Evolutionary conservation across 2,329 filamentous ascomycete species (phyloP).

Genomic region (Dactylellina haptotyla): DNA sequence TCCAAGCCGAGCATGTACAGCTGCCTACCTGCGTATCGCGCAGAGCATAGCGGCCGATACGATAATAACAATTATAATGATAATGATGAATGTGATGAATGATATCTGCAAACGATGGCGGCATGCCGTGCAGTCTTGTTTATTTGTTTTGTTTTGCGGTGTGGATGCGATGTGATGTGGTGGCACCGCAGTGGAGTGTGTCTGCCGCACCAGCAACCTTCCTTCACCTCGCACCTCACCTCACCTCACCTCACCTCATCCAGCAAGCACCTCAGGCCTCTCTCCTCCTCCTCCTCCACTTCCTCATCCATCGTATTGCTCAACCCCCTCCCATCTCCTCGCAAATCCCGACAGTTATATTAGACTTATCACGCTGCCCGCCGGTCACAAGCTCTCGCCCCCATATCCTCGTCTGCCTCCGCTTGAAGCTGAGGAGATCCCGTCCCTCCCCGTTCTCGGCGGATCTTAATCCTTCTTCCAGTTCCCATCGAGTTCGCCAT

Average conservation of each 20-base stretch:
- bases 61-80: no score
- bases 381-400: not conserved
- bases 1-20: no score
- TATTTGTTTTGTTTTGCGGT: no score
- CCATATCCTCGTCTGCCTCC: not conserved
- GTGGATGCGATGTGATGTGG: no score
- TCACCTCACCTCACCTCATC: slow-evolving; percentile 27
- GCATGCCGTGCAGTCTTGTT: no score
- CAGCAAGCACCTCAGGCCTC: no score
- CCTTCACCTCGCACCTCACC: slow-evolving; percentile 21
- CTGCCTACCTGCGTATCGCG: no score
- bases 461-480: slow-evolving; percentile 37
- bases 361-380: not conserved
- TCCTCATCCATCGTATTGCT: slow-evolving; percentile 1
- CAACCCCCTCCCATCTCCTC: not conserved
- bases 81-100: no score
- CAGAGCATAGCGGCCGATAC: no score
- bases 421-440: not conserved
- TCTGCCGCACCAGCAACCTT: no score
- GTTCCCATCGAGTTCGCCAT: not conserved
- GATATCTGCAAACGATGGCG: no score
- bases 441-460: slow-evolving; percentile 27
- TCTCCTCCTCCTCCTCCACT: slow-evolving; percentile 15
- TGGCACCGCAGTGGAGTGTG: no score
- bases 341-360: not conserved